A percentile compares a stretch with the other conserved stretches of the same genome.
phyloP scores from a whole-genome alignment of 148 eudicot species.

The Vaccinium corymbosum region DNA sequence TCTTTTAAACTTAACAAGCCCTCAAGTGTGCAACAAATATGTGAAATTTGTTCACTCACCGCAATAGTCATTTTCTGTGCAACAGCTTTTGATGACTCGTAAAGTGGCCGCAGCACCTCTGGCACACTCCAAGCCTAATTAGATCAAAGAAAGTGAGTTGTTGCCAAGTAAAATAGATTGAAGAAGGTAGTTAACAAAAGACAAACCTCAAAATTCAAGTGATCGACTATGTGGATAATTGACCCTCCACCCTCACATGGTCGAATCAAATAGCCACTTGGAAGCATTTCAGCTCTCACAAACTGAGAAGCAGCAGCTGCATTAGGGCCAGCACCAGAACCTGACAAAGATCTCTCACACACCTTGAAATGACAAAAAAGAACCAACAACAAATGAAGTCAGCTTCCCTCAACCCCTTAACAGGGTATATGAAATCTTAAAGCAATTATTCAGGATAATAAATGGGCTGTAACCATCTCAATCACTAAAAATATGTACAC shows the following conservation, averaged over 20 bases:
- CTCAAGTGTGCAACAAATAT: neutral
- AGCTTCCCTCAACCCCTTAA: neutral
- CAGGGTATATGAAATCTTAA: neutral
- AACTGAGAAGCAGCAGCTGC: constrained; percentile 69
- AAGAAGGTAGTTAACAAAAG: neutral
- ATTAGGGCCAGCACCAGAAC: constrained; percentile 79
- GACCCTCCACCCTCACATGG: constrained; percentile 99
- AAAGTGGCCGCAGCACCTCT: constrained; percentile 88
- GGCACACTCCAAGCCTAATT: constrained; percentile 95
- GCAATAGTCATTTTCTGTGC: constrained; percentile 94
- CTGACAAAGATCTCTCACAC: constrained; percentile 94
- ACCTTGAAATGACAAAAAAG: constrained; percentile 40
- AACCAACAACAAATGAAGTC: constrained; percentile 7
- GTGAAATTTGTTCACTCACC: constrained; percentile 34
- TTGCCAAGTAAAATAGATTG: neutral
- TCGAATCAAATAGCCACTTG: constrained; percentile 89
- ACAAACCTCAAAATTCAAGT: constrained; percentile 81
- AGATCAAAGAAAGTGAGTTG: neutral
- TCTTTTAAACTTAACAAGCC: constrained; percentile 5
- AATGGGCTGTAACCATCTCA: neutral
- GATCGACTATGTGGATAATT: constrained; percentile 87
- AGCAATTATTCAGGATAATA: neutral
- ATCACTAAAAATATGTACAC: neutral
- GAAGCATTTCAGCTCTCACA: constrained; percentile 87
- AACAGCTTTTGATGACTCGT: constrained; percentile 88